phyloP scores from a whole-genome alignment of 139 green algal genomes.

The Picochlorum sp. region DNA sequence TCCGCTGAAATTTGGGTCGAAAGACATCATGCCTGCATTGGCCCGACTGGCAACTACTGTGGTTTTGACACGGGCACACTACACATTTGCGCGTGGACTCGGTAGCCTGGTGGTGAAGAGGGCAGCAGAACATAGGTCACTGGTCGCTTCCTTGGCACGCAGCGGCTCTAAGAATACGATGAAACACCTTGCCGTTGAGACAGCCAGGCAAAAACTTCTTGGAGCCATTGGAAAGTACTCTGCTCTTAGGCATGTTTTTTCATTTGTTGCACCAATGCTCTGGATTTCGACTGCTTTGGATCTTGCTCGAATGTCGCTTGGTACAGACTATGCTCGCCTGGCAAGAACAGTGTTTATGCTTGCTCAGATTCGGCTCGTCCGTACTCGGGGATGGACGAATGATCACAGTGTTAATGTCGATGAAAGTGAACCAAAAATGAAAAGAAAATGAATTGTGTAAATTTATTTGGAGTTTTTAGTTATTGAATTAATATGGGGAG shows the following conservation, averaged over 20 bases:
- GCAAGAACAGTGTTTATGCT: slow-evolving; percentile 58
- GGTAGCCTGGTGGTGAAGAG: slow-evolving; percentile 32
- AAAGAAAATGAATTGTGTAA: no score
- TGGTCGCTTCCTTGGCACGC: neutral
- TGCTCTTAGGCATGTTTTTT: slow-evolving; percentile 41
- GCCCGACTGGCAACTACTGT: slow-evolving; percentile 53
- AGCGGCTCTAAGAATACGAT: neutral
- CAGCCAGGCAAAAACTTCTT: slow-evolving; percentile 40
- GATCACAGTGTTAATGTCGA: neutral
- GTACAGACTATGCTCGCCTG: slow-evolving; percentile 66
- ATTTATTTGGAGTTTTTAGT: no score
- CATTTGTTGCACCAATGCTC: slow-evolving; percentile 58
- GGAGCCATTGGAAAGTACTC: slow-evolving; percentile 43
- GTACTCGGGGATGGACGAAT: slow-evolving; percentile 26
- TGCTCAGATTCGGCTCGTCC: slow-evolving; percentile 53
- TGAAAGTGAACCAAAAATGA: neutral
- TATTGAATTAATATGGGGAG: no score
- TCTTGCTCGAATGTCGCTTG: slow-evolving; percentile 52
- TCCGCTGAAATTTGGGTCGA: slow-evolving; percentile 45
- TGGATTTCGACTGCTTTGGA: slow-evolving; percentile 71
- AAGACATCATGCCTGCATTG: slow-evolving; percentile 47
- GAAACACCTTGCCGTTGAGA: slow-evolving; percentile 15
- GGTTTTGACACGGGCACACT: slow-evolving; percentile 20
- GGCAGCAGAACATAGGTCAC: slow-evolving; percentile 27
- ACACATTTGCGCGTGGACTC: slow-evolving; percentile 35